A percentile compares a stretch with the other conserved stretches of the same genome.
Conservation (phyloP, 306 rosid species). For the Cucurbita maxima region DNA sequence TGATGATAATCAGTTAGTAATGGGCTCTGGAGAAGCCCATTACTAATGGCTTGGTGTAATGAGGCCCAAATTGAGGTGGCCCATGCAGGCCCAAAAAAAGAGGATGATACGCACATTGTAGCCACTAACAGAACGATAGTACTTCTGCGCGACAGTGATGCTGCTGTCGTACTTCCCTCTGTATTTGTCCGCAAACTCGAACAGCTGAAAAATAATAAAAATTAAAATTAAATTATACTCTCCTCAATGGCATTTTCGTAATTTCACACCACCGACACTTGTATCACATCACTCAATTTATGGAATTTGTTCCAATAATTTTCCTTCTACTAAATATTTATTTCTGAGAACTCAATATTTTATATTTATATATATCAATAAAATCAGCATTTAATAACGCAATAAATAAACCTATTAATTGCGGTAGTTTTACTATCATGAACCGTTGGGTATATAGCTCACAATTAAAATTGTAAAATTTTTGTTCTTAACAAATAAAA, state of each 20-base stretch:
- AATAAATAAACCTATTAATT: constrained; percentile 8
- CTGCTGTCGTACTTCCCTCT: constrained; percentile 98
- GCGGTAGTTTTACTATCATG: constrained; percentile 11
- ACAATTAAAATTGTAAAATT: neutral
- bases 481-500: neutral
- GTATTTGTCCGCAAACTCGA: constrained; percentile 91
- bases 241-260: neutral
- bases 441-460: neutral
- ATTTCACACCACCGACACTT: constrained; percentile 2
- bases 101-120: constrained; percentile 39
- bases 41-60: neutral
- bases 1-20: neutral
- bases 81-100: neutral
- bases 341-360: no score
- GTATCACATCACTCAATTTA: neutral
- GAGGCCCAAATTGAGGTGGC: neutral
- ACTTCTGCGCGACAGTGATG: constrained; percentile 67
- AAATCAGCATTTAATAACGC: neutral
- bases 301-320: no score
- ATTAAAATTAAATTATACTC: neutral
- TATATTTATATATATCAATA: no score
- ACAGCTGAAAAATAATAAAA: constrained; percentile 31
- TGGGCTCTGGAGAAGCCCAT: neutral
- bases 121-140: constrained; percentile 82
- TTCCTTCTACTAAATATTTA: no score